A percentile compares a stretch with the other conserved stretches of the same genome.
phyloP scores from a whole-genome alignment of 2,329 filamentous ascomycete genomes.

The Juglanconis oblonga region DNA sequence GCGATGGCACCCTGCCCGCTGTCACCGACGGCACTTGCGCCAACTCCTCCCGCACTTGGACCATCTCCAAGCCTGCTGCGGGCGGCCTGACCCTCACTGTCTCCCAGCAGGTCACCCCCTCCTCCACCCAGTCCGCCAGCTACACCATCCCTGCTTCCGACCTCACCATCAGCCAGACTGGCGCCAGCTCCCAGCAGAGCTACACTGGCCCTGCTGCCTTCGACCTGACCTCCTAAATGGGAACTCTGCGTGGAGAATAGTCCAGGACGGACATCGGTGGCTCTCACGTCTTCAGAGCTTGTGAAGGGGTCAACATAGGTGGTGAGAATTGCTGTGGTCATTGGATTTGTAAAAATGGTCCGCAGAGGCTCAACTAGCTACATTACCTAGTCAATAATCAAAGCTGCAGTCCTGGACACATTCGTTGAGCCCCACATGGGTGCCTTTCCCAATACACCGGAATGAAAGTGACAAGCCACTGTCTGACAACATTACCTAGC shows the following conservation, averaged over 20 bases:
- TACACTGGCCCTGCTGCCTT: constrained; percentile 28
- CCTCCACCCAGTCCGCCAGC: constrained; percentile 24
- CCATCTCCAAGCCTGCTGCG: constrained; percentile 20
- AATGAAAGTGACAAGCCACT: too few relatives aligned
- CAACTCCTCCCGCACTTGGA: constrained; percentile 29
- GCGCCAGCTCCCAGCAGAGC: constrained; percentile 22
- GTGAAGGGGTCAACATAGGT: background rate
- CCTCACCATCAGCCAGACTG: constrained; percentile 15
- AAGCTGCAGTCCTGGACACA: background rate
- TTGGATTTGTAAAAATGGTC: background rate
- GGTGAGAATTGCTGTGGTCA: too few relatives aligned
- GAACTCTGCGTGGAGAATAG: background rate
- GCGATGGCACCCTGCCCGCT: constrained; percentile 27
- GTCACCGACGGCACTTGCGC: constrained; percentile 28
- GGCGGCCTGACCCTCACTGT: constrained; percentile 27
- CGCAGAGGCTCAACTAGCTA: too few relatives aligned
- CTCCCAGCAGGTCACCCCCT: constrained; percentile 26
- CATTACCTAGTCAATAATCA: background rate
- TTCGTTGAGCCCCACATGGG: background rate
- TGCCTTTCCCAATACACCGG: too few relatives aligned
- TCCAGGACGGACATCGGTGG: background rate
- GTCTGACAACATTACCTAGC: too few relatives aligned
- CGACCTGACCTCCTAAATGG: constrained; percentile 15
- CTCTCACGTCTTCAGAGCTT: background rate
- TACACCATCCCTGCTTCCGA: constrained; percentile 27